Evolutionary conservation across 805 yeast genomes (phyloP), one percentile per base, ranked within the genome.

Genomic region (Candida palmyrensis): DNA sequence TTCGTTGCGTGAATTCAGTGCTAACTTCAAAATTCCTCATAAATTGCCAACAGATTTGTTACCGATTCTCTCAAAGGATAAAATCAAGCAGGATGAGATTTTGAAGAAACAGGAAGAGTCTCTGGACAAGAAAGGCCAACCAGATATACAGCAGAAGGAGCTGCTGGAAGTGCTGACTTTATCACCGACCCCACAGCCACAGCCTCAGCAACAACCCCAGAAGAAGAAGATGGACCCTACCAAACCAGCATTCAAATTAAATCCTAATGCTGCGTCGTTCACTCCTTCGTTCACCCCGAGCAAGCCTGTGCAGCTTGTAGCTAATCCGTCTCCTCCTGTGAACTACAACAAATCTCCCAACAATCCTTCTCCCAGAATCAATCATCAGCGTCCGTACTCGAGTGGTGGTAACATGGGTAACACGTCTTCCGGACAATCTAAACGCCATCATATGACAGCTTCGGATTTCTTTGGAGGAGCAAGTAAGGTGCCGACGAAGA

Each of bases 1-100:
- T 41, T 75, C 84, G 8, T 65, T 86, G 36, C 77, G 75, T 41
- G 85, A 83, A 49, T 88, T 89, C 51, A 76, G 94, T 25, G 86
- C 84, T 30, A 82, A 75, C 44, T 84, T 86, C 57, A 85, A 85
- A 56, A 75, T 88, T 19, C 82, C 82, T 2, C 75, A 74, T 47
- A 55, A 51, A 32, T 44, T 57, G 34, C 90, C 94, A 6, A 57
- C 67, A 13, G 88, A 82, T 46, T 62, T 79, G 39, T 59, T 81
- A 40, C 88, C 92, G 6, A 79, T 82, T 13, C 59, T 82, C 20
- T 62, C 89, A 7, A 79, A 83, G 54, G 83, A 79, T 43, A 76
- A 74, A 48, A 50, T 51, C n/a, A 79, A 77, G 50, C 85, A 78
- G 49, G 76, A 75, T 37, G 82, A 77, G 49, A 75, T 77, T 22